These are phyloP conservation scores for Curvularia sp. DNA, from an alignment of 2,329 filamentous ascomycete genomes.

Conservation along the genomic window DNA sequence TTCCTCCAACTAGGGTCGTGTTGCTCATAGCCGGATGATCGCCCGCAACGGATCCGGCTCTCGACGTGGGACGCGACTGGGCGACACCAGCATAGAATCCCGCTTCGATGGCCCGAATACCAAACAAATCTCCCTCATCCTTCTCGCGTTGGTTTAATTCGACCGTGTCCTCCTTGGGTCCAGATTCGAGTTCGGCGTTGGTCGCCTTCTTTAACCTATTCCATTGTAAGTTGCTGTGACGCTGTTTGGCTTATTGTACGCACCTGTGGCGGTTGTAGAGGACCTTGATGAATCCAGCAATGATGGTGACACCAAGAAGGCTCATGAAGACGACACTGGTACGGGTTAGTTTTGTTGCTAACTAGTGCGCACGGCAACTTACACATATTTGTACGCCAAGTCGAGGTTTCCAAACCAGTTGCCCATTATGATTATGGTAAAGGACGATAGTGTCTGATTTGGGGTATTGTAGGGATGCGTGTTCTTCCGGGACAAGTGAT, in stretches of 20 bases:
- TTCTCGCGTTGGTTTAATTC: slow-evolving; percentile 48
- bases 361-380: slow-evolving; percentile 11
- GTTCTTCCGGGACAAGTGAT: background rate
- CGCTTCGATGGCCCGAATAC: slow-evolving; percentile 52
- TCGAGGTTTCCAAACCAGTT: slow-evolving; percentile 48
- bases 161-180: slow-evolving; percentile 43
- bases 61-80: slow-evolving; percentile 50
- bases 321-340: slow-evolving; percentile 47
- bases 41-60: slow-evolving; percentile 40
- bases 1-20: slow-evolving; percentile 46
- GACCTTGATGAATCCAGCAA: slow-evolving; percentile 47
- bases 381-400: slow-evolving; percentile 51
- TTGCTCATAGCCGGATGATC: slow-evolving; percentile 43
- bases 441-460: background rate
- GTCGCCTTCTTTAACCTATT: slow-evolving; percentile 43
- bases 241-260: slow-evolving; percentile 15
- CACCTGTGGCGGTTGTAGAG: slow-evolving; percentile 48
- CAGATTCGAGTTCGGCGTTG: slow-evolving; percentile 36
- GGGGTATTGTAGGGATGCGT: background rate
- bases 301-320: slow-evolving; percentile 42
- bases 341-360: slow-evolving; percentile 6
- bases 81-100: slow-evolving; percentile 52
- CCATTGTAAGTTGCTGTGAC: slow-evolving; percentile 18
- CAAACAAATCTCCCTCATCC: slow-evolving; percentile 52
- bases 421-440: slow-evolving; percentile 13